A percentile compares a stretch with the other conserved stretches of the same genome.
Conservation (phyloP, 352 stramenopile species). For the Globisporangium ultimum region DNA sequence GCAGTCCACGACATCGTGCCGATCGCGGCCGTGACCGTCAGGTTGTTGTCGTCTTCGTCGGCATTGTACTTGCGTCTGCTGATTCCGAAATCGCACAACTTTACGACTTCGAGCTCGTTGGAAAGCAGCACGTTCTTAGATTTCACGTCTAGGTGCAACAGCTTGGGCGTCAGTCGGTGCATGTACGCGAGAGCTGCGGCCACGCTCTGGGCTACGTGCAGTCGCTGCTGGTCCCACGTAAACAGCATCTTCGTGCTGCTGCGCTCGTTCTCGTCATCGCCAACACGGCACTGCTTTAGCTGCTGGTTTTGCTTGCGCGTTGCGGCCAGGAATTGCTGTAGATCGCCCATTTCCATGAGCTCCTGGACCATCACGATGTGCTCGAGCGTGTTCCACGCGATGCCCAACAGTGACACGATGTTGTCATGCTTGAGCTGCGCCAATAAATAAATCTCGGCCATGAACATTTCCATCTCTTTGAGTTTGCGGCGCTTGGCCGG, state of each 20-base stretch:
- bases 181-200: conserved; percentile 77
- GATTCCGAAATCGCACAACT: conserved; percentile 80
- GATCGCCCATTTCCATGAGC: conserved; percentile 65
- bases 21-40: conserved; percentile 45
- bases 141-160: conserved; percentile 16
- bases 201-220: conserved; percentile 50
- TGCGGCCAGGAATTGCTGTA: conserved; percentile 46
- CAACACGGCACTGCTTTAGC: no score
- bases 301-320: conserved; percentile 12
- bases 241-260: conserved; percentile 21
- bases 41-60: conserved; percentile 37
- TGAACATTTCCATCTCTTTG: conserved; percentile 71
- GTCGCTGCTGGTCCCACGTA: conserved; percentile 47
- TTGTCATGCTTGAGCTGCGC: conserved; percentile 61
- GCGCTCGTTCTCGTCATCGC: no score
- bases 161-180: conserved; percentile 28
- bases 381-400: conserved; percentile 71
- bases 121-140: conserved; percentile 14
- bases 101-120: conserved; percentile 20
- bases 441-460: conserved; percentile 74
- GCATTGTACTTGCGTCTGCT: conserved; percentile 37
- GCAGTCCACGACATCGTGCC: conserved; percentile 67
- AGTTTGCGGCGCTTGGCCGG: conserved; percentile 43
- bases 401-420: conserved; percentile 57
- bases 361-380: conserved; percentile 75